These are phyloP conservation scores for Trichomonas vaginalis DNA, from an alignment of 208 protist species.

Conservation along the genomic window DNA sequence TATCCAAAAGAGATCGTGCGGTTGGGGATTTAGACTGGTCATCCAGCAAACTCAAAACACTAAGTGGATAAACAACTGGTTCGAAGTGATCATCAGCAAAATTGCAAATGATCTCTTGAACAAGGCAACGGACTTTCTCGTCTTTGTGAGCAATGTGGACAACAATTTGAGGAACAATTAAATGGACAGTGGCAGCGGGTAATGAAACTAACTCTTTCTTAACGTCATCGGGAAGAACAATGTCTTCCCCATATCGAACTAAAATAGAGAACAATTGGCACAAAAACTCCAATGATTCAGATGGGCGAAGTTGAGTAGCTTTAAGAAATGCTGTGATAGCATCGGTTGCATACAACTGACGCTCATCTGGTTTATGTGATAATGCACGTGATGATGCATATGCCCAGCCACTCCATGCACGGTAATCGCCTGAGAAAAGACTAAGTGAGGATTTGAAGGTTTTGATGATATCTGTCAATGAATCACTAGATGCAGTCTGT, in stretches of 20 bases:
- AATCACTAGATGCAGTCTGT: neutral
- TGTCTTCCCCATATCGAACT: neutral
- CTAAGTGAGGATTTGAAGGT: neutral
- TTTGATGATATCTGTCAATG: neutral
- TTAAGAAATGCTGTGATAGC: neutral
- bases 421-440: neutral
- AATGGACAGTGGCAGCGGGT: neutral
- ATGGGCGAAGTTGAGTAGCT: neutral
- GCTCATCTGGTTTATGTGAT: neutral
- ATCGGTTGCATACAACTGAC: neutral
- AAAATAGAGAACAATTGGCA: neutral
- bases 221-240: neutral
- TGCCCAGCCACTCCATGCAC: neutral
- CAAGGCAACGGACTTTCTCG: neutral
- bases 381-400: neutral
- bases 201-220: neutral
- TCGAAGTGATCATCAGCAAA: neutral
- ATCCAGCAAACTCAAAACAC: neutral
- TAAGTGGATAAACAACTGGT: neutral
- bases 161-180: constrained; percentile 6
- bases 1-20: neutral
- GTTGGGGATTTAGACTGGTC: neutral
- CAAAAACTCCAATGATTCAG: neutral
- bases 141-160: constrained; percentile 1
- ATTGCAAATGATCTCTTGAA: neutral